phyloP scores from a whole-genome alignment of 2,329 filamentous ascomycete species.

The Phoma herbarum region DNA sequence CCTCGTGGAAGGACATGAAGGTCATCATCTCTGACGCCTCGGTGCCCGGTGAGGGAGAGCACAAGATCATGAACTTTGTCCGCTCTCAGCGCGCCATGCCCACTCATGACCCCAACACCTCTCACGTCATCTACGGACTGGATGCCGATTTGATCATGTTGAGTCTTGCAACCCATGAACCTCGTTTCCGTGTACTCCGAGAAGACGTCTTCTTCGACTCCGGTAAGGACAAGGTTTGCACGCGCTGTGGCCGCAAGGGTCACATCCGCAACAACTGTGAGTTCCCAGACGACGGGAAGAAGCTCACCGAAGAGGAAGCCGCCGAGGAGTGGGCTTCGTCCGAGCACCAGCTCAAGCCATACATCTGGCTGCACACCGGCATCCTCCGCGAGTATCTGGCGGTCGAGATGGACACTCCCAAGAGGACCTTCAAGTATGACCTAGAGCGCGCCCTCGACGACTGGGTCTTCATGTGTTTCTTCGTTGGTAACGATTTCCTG shows the following conservation, averaged over 20 bases:
- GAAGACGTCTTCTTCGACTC: slow-evolving; percentile 97
- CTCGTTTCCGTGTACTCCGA: slow-evolving; percentile 92
- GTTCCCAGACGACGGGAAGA: slow-evolving; percentile 59
- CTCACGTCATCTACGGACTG: slow-evolving; percentile 96
- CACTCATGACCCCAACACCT: slow-evolving; percentile 94
- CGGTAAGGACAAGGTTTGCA: slow-evolving; percentile 82
- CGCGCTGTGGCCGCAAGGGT: slow-evolving; percentile 88
- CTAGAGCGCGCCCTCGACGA: slow-evolving; percentile 94
- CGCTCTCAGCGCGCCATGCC: slow-evolving; percentile 90
- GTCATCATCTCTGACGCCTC: slow-evolving; percentile 98
- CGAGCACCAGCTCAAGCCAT: slow-evolving; percentile 76
- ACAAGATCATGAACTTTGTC: slow-evolving; percentile 99
- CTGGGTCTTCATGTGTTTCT: slow-evolving; percentile 99
- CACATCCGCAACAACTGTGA: slow-evolving; percentile 85
- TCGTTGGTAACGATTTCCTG: slow-evolving; percentile 97
- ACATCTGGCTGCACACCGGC: slow-evolving; percentile 97
- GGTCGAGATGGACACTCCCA: slow-evolving; percentile 84
- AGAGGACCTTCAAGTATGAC: slow-evolving; percentile 87
- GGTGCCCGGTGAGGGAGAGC: slow-evolving; percentile 96
- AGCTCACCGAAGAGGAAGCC: slow-evolving; percentile 83
- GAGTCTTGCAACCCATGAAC: slow-evolving; percentile 94
- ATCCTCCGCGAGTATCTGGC: slow-evolving; percentile 92
- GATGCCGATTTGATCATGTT: slow-evolving; percentile 99
- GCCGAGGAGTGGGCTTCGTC: slow-evolving; percentile 54
- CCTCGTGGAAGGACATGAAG: slow-evolving; percentile 90